Evolutionary conservation across 495 filamentous ascomycete species (phyloP).

Genomic region (Annulohypoxylon bovei): DNA sequence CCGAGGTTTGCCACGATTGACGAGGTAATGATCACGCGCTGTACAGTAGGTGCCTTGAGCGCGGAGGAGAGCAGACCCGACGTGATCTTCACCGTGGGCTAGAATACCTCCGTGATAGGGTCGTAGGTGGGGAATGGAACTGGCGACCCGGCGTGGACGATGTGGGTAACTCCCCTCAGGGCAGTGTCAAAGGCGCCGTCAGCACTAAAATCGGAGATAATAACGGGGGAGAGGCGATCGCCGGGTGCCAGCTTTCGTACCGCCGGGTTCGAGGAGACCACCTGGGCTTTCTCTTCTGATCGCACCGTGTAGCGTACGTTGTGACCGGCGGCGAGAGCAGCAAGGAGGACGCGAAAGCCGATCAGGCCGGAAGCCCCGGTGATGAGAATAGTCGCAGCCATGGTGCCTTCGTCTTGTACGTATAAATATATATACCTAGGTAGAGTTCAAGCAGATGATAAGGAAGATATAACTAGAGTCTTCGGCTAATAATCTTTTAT

Average conservation of each 20-base stretch:
- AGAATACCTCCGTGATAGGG: constrained; percentile 38
- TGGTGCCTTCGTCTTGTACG: constrained; percentile 3
- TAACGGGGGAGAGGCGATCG: constrained; percentile 45
- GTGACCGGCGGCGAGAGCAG: constrained; percentile 47
- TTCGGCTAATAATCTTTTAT: too few species aligned
- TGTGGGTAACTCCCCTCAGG: constrained; percentile 54
- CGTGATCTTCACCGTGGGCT: constrained; percentile 45
- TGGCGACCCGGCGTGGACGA: constrained; percentile 63
- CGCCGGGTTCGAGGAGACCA: constrained; percentile 41
- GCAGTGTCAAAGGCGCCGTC: constrained; percentile 58
- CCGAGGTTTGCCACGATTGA: constrained; percentile 39
- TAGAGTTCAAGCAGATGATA: background rate
- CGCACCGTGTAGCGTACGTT: constrained; percentile 50
- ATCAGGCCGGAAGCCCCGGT: constrained; percentile 52
- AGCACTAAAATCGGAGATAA: constrained; percentile 57
- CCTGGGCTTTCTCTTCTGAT: constrained; percentile 44
- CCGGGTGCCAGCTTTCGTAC: constrained; percentile 40
- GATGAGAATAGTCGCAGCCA: constrained; percentile 45
- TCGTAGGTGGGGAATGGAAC: constrained; percentile 35
- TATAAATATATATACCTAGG: background rate
- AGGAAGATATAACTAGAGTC: too few species aligned
- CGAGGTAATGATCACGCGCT: constrained; percentile 51
- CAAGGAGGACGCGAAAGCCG: constrained; percentile 46
- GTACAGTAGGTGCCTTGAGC: constrained; percentile 36
- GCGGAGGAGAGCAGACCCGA: constrained; percentile 47